Evolutionary conservation across 306 rosid species (phyloP), one percentile per base, ranked within the genome.

Genomic region (Mucuna pruriens): DNA sequence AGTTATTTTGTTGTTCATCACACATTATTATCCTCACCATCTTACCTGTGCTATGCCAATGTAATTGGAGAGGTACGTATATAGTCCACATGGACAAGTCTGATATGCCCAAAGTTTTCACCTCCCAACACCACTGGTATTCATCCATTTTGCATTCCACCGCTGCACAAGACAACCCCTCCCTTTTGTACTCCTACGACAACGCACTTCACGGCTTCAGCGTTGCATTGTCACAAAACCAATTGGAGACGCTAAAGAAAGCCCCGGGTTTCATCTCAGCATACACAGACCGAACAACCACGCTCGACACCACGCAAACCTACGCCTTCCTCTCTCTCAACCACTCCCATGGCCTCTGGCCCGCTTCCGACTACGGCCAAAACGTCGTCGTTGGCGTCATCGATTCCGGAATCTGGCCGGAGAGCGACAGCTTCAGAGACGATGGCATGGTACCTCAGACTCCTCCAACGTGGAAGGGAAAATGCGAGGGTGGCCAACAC

Each of bases 191-290:
- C 69, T 62, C 42, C 1, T 62, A 62, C 23, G 23, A 62, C 0
- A 33, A 62, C 23, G 69, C 69, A 62, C 69, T 62, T 33, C 13
- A 62, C 23, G 69, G 69, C 40, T 62, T 62, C 69, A 62, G 69
- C 6, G 69, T 16, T 6, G 5, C 69, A 0, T 7, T 62, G 0
- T 13, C 69, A 16, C 44, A 5, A 62, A 5, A 16, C 2, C 2
- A 62, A n/a, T 15, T 62, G 40, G 44, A 31, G 13, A 13, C 5
- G 6, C 23, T 62, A 1, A 62, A 62, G 20, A 12, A 33, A 33
- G 33, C 69, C 20, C 69, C 11, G 16, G 69, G 69, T 16, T 62
- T 62, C 44, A 62, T 62, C 69, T 62, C 44, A 31, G 69, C 69
- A 62, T 33, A 62, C 69, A 33, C 44, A 33, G 69, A 62, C 42